Percentiles rank a stretch among this genome's conserved stretches.
These are phyloP conservation scores for Biscutella laevigata DNA, from an alignment of 441 rosid genomes.

Conservation along the genomic window DNA sequence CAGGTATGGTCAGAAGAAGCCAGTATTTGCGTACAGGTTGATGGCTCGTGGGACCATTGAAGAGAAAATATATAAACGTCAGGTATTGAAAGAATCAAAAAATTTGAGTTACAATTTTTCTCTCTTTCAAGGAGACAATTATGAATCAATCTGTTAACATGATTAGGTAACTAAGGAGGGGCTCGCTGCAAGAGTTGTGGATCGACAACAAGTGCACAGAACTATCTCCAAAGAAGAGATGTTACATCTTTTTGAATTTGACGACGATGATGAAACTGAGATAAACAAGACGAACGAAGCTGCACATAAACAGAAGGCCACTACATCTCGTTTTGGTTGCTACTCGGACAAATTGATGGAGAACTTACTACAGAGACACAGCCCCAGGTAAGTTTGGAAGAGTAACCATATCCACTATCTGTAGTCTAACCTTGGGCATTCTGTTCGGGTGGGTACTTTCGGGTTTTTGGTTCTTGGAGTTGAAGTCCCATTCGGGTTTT, in stretches of 20 bases:
- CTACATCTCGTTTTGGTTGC: constrained; percentile 52
- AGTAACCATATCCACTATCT: not conserved
- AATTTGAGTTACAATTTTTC: constrained; percentile 18
- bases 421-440: too few relatives aligned
- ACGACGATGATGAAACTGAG: constrained; percentile 78
- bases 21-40: constrained; percentile 91
- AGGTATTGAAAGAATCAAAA: constrained; percentile 43
- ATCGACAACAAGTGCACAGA: constrained; percentile 94
- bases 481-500: too few relatives aligned
- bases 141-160: constrained; percentile 25
- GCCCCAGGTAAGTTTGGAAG: constrained; percentile 50
- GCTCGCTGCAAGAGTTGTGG: constrained; percentile 99
- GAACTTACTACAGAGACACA: constrained; percentile 61
- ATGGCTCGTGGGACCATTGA: constrained; percentile 99
- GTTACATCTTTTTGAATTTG: constrained; percentile 97
- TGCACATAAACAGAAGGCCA: constrained; percentile 41
- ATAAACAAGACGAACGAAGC: constrained; percentile 32
- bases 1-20: constrained; percentile 97
- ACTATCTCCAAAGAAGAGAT: constrained; percentile 97
- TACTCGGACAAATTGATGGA: constrained; percentile 90
- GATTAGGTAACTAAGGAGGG: constrained; percentile 96
- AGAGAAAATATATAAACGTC: constrained; percentile 97
- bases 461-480: too few relatives aligned
- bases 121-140: constrained; percentile 5
- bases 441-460: too few relatives aligned